phyloP scores from a whole-genome alignment of 2,329 filamentous ascomycete species.

The Clathrospora elynae region DNA sequence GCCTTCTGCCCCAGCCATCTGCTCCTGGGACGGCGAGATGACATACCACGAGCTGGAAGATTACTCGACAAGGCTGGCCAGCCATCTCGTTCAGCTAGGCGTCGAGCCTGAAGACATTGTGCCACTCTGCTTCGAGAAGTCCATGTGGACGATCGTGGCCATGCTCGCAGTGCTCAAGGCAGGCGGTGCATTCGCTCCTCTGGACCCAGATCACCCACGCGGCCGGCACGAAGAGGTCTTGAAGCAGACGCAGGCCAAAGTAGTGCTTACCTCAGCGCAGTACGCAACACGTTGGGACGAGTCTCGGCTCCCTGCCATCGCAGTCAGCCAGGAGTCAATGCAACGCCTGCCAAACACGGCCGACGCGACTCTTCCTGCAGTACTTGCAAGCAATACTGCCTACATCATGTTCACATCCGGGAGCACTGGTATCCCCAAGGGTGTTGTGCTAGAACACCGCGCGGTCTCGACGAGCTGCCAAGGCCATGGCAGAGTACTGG shows the following conservation, averaged over 20 bases:
- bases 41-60: conserved; percentile 24
- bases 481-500: conserved; percentile 5
- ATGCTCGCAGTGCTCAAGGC: conserved; percentile 51
- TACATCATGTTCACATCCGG: conserved; percentile 63
- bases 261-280: too few species aligned
- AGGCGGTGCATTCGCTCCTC: conserved; percentile 48
- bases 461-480: conserved; percentile 51
- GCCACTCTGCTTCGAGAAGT: conserved; percentile 24
- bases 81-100: conserved; percentile 10
- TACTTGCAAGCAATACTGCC: too few species aligned
- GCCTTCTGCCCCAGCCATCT: conserved; percentile 17
- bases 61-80: conserved; percentile 11
- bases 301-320: too few species aligned
- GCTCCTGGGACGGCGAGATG: conserved; percentile 16
- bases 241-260: too few species aligned
- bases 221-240: too few species aligned
- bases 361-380: too few species aligned
- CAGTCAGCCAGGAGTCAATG: too few species aligned
- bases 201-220: too few species aligned
- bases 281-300: too few species aligned
- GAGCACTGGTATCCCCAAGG: conserved; percentile 55
- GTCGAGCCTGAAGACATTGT: conserved; percentile 16
- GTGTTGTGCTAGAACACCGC: conserved; percentile 64
- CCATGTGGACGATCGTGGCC: conserved; percentile 32
- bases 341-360: too few species aligned